Evolutionary conservation across 768 basidiomycete species (phyloP).

Genomic region (Lactarius sanguifluus): DNA sequence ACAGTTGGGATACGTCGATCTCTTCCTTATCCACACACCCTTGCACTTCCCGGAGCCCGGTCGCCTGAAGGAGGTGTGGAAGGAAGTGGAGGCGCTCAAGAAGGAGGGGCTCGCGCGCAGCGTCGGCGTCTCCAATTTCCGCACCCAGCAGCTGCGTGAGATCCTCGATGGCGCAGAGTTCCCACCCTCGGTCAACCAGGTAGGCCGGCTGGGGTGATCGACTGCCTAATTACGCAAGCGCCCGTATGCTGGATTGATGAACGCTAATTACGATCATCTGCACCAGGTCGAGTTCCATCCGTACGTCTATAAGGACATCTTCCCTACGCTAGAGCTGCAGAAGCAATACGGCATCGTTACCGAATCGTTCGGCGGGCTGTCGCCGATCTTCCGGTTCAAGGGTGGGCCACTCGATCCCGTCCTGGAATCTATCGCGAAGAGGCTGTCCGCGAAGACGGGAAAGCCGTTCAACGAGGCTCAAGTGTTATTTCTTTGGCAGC

Average conservation of each 20-base stretch:
- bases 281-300: conserved; percentile 54
- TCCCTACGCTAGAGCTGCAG: conserved; percentile 38
- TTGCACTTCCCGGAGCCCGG: conserved; percentile 28
- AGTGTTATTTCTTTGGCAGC: conserved; percentile 37
- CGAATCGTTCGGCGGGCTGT: conserved; percentile 43
- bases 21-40: conserved; percentile 48
- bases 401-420: conserved; percentile 45
- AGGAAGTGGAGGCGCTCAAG: conserved; percentile 43
- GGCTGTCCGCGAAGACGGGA: conserved; percentile 31
- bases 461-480: conserved; percentile 35
- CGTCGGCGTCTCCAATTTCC: conserved; percentile 60
- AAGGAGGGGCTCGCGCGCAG: conserved; percentile 41
- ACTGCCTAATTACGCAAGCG: background rate
- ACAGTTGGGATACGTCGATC: conserved; percentile 42
- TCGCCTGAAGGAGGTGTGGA: conserved; percentile 43
- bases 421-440: conserved; percentile 36
- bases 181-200: conserved; percentile 56
- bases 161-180: conserved; percentile 47
- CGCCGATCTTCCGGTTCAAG: conserved; percentile 38
- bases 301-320: conserved; percentile 47
- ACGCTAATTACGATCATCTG: background rate
- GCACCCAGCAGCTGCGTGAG: conserved; percentile 42
- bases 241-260: background rate
- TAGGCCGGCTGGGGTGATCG: conserved; percentile 21
- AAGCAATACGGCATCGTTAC: conserved; percentile 42